Conservation (phyloP, 2,329 filamentous ascomycete genomes). For the Tolypocladium paradoxum region DNA sequence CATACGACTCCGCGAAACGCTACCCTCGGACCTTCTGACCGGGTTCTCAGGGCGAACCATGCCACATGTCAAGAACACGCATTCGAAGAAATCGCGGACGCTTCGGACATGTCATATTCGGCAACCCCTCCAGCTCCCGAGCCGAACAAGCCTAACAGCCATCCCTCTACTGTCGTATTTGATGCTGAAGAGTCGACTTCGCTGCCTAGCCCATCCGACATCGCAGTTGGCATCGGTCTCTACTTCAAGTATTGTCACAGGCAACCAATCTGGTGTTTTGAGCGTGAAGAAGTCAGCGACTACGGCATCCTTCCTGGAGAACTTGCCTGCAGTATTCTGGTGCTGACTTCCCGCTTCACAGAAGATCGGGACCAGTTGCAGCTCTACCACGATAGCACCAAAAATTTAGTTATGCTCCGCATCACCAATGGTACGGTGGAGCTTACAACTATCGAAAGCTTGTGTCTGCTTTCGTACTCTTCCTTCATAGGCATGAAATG, state of each 20-base stretch:
- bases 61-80: constrained; percentile 14
- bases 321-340: constrained; percentile 29
- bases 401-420: constrained; percentile 33
- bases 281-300: constrained; percentile 28
- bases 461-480: constrained; percentile 38
- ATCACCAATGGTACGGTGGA: constrained; percentile 39
- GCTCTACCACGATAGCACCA: constrained; percentile 27
- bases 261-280: constrained; percentile 34
- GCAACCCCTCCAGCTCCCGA: constrained; percentile 16
- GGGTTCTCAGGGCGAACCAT: constrained; percentile 17
- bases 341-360: constrained; percentile 27
- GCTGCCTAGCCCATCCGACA: constrained; percentile 19
- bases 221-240: constrained; percentile 22
- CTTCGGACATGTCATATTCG: constrained; percentile 24
- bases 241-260: constrained; percentile 33
- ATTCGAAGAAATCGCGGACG: constrained; percentile 18
- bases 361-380: constrained; percentile 21
- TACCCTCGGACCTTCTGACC: constrained; percentile 16
- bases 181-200: constrained; percentile 15
- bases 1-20: constrained; percentile 1
- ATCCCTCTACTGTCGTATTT: constrained; percentile 14
- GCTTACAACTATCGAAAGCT: constrained; percentile 36
- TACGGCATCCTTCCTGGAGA: constrained; percentile 25
- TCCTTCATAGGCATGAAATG: constrained; percentile 32
- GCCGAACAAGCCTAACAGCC: constrained; percentile 10